Conservation (phyloP, 805 yeast genomes). For the Blastobotrys mokoenaii region DNA sequence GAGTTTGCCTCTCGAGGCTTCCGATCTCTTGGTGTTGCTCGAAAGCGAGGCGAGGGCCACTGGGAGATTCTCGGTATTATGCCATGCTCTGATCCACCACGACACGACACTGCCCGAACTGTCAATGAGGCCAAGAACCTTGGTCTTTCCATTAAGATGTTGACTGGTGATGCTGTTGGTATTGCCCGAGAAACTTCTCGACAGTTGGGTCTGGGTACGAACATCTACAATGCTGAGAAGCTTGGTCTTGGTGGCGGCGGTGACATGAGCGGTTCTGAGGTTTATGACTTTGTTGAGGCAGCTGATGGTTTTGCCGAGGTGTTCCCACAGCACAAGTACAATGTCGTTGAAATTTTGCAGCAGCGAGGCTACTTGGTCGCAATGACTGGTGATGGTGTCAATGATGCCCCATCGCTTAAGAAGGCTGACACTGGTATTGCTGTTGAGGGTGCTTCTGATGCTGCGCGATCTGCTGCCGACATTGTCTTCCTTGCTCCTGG, state of each 20-base stretch:
- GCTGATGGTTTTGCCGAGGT: slow-evolving; percentile 90
- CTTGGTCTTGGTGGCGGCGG: slow-evolving; percentile 79
- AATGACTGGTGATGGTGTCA: slow-evolving; percentile 66
- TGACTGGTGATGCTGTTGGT: slow-evolving; percentile 99
- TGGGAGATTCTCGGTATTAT: slow-evolving; percentile 96
- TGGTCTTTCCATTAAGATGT: slow-evolving; percentile 95
- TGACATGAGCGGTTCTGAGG: slow-evolving; percentile 57
- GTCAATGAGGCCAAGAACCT: slow-evolving; percentile 83
- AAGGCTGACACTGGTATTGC: slow-evolving; percentile 89
- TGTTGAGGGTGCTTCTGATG: slow-evolving; percentile 39
- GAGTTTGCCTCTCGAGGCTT: slow-evolving; percentile 97
- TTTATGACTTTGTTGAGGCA: slow-evolving; percentile 64
- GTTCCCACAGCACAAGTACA: slow-evolving; percentile 61
- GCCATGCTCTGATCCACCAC: slow-evolving; percentile 99
- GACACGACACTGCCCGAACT: slow-evolving; percentile 95
- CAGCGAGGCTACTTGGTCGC: slow-evolving; percentile 59
- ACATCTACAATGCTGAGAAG: slow-evolving; percentile 94
- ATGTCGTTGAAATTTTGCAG: slow-evolving; percentile 57
- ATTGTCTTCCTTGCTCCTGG: slow-evolving; percentile 48
- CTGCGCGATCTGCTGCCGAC: slow-evolving; percentile 39
- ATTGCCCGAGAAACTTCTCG: slow-evolving; percentile 97
- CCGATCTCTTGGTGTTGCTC: slow-evolving; percentile 97
- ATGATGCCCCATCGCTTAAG: slow-evolving; percentile 61
- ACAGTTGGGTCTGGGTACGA: slow-evolving; percentile 93
- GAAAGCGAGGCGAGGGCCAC: slow-evolving; percentile 97